Conservation (phyloP, 768 basidiomycete genomes). For the Boletus rufocinnamomeus region DNA sequence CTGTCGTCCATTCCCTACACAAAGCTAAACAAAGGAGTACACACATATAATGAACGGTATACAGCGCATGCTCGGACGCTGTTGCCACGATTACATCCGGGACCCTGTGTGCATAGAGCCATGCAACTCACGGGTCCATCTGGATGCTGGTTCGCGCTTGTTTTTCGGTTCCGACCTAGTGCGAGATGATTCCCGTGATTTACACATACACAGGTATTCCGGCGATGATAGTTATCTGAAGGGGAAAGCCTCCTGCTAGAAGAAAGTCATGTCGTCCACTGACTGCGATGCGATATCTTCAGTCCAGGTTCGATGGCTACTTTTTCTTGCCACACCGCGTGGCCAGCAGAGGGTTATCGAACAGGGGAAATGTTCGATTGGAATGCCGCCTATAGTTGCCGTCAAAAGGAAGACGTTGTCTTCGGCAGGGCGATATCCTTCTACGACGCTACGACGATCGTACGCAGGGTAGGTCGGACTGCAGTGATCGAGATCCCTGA, state of each 20-base stretch:
- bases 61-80: neutral
- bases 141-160: neutral
- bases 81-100: neutral
- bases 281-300: neutral
- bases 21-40: neutral
- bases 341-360: neutral
- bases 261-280: neutral
- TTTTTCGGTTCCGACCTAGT: slow-evolving; percentile 1
- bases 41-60: slow-evolving; percentile 2
- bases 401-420: neutral
- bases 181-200: slow-evolving; percentile 4
- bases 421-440: neutral
- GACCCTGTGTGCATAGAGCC: neutral
- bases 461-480: no score
- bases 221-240: neutral
- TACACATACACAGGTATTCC: neutral
- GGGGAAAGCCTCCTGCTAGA: neutral
- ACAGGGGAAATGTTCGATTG: neutral
- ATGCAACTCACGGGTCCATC: neutral
- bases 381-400: neutral
- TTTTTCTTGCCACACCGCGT: neutral
- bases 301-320: neutral
- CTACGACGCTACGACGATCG: neutral
- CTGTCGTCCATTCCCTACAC: neutral
- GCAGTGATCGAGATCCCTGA: neutral